Base-by-base conservation (phyloP, 768 basidiomycete species). In the Lactifluus echinatus region DNA sequence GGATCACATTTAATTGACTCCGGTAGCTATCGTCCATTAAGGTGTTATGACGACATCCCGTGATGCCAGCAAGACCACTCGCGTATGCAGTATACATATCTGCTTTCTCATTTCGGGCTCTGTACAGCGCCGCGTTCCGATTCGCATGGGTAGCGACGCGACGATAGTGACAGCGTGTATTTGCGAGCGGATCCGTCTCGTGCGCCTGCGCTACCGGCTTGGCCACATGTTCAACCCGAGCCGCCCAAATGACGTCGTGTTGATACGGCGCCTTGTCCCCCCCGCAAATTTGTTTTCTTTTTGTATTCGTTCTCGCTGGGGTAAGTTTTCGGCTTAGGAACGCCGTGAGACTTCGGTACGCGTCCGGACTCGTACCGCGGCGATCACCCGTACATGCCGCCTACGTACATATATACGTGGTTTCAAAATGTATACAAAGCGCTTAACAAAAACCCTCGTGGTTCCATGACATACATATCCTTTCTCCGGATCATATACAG, bases 311-410 rank as follows among this genome's bases (percentile, higher is more conserved):
- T 12, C 21, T 12, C 4, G 12, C 23, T 3, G 21, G 4, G 40
- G n/a, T 40, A 40, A 40, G 14, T n/a, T 53, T 45, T 54, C 53
- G 53, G 53, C 53, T 46, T 54, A 28, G 53, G 53, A 47, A 37
- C 14, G 28, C 50, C 50, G 50, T 31, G 28, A 11, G 39, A 40
- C 50, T 51, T 51, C 50, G n/a, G n/a, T n/a, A n/a, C n/a, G n/a
- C n/a, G n/a, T n/a, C n/a, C n/a, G 50, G 50, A 42, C 50, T 40
- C 21, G 19, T 23, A 21, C 50, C 37, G 50, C 50, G 50, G 50
- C 37, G 26, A 51, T 51, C 50, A 40, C 12, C 33, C n/a, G 2
- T 19, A 23, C 40, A 23, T 4, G 40, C n/a, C 40, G 19, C 21
- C 40, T 42, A 23, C 21, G 40, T 48, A 48, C 24, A n/a, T n/a